These are phyloP conservation scores for Epithemia pelagica DNA, from an alignment of 108 stramenopile genomes.

Conservation along the genomic window DNA sequence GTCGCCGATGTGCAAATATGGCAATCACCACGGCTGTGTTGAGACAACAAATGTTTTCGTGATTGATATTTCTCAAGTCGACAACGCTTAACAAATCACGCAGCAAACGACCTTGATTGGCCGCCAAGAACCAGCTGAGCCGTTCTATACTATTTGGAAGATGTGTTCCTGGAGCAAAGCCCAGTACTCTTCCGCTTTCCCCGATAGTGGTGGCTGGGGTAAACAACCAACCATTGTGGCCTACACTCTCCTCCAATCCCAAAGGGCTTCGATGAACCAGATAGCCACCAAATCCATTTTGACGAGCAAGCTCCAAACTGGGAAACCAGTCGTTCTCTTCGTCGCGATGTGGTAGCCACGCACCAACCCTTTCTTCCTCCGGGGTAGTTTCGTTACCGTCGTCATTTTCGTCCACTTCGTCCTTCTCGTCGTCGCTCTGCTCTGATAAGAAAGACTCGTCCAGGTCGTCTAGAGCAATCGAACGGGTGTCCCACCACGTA, in stretches of 20 bases:
- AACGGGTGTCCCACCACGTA: conserved; percentile 48
- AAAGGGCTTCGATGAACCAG: not conserved
- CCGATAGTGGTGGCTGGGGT: conserved; percentile 11
- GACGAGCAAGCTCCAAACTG: conserved; percentile 7
- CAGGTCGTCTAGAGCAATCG: conserved; percentile 3
- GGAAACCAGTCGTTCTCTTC: conserved; percentile 33
- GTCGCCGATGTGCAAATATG: conserved; percentile 62
- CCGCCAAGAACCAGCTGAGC: conserved; percentile 46
- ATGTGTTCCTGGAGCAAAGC: conserved; percentile 11
- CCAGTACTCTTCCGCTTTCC: no score
- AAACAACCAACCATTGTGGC: conserved; percentile 44
- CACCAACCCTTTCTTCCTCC: not conserved
- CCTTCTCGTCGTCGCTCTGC: no score
- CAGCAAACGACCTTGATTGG: conserved; percentile 49
- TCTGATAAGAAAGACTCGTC: no score
- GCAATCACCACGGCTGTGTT: conserved; percentile 77
- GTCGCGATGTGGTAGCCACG: not conserved
- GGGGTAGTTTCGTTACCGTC: not conserved
- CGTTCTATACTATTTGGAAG: conserved; percentile 50
- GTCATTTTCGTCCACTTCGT: not conserved
- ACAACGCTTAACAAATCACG: conserved; percentile 71
- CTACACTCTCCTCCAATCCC: conserved; percentile 18
- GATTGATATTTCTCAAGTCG: conserved; percentile 65
- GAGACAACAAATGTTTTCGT: conserved; percentile 89
- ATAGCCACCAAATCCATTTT: not conserved